phyloP scores from a whole-genome alignment of 2,329 filamentous ascomycete genomes.

The Tolypocladium tropicale region DNA sequence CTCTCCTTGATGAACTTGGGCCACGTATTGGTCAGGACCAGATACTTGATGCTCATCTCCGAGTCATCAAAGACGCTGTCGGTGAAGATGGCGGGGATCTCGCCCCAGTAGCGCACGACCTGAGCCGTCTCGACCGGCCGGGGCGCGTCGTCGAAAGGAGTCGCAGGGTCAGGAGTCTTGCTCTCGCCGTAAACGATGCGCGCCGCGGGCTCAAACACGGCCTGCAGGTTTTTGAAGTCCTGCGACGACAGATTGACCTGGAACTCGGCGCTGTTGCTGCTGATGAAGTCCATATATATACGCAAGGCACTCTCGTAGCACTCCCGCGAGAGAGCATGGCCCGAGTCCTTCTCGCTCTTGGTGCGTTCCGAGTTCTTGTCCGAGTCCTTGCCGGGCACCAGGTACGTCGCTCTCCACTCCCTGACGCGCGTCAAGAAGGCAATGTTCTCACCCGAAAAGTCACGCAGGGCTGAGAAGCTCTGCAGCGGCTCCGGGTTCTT shows the following conservation, averaged over 20 bases:
- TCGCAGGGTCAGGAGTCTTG: constrained; percentile 27
- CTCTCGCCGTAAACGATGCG: constrained; percentile 31
- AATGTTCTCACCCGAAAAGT: constrained; percentile 60
- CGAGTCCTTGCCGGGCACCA: constrained; percentile 13
- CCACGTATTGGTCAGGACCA: constrained; percentile 63
- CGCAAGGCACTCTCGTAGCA: constrained; percentile 47
- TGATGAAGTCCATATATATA: constrained; percentile 54
- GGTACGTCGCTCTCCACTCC: constrained; percentile 24
- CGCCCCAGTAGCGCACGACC: constrained; percentile 26
- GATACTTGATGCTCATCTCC: constrained; percentile 52
- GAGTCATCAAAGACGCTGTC: constrained; percentile 48
- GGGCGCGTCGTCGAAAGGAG: constrained; percentile 30
- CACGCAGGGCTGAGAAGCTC: constrained; percentile 49
- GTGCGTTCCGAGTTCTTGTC: constrained; percentile 9
- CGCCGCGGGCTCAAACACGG: constrained; percentile 45
- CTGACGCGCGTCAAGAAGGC: constrained; percentile 50
- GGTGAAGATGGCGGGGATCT: constrained; percentile 41
- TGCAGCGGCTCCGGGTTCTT: constrained; percentile 47
- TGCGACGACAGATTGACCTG: constrained; percentile 54
- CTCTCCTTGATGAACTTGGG: constrained; percentile 43
- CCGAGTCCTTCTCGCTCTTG: constrained; percentile 2
- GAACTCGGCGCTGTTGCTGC: constrained; percentile 50
- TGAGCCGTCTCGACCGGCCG: constrained; percentile 11
- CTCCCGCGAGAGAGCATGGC: constrained; percentile 27
- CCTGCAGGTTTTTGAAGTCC: constrained; percentile 42